These are phyloP conservation scores for Fraxinus albicans DNA, from an alignment of 305 asterid genomes.

Conservation along the genomic window DNA sequence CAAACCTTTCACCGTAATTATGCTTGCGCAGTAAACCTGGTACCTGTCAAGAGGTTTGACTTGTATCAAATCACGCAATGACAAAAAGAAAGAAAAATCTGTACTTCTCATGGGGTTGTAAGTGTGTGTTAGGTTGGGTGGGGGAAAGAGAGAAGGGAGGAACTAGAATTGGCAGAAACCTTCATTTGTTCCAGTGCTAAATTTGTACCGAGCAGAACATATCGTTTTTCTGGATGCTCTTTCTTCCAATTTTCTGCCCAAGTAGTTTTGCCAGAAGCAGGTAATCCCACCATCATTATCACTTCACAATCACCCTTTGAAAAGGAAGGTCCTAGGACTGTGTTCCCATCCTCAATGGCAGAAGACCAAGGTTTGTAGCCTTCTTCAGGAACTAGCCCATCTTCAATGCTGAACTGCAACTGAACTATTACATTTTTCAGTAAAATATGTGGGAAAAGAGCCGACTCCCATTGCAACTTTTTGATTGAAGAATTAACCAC, in stretches of 20 bases:
- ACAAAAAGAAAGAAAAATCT: background rate
- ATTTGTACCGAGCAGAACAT: conserved; percentile 58
- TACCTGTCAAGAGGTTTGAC: conserved; percentile 35
- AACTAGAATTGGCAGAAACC: conserved; percentile 30
- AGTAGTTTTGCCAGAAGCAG: conserved; percentile 63
- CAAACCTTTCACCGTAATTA: conserved; percentile 39
- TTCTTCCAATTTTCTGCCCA: conserved; percentile 62
- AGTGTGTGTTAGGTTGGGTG: background rate
- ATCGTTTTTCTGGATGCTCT: conserved; percentile 59
- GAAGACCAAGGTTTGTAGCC: conserved; percentile 57
- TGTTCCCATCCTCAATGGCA: conserved; percentile 43
- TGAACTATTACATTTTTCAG: conserved; percentile 54
- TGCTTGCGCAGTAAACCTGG: conserved; percentile 44
- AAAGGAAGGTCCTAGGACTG: conserved; percentile 44
- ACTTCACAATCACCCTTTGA: conserved; percentile 44
- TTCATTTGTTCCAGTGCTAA: conserved; percentile 56
- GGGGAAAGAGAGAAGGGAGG: background rate
- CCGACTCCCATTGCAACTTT: conserved; percentile 38
- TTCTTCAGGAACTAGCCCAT: conserved; percentile 47
- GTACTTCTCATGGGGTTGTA: background rate
- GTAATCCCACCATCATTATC: conserved; percentile 68
- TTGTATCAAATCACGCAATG: background rate
- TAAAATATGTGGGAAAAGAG: conserved; percentile 59
- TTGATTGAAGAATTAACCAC: conserved; percentile 36
- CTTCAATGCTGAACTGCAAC: conserved; percentile 48